Conservation (phyloP, 2,329 filamentous ascomycete species). For the Arachnomyces sp. region DNA sequence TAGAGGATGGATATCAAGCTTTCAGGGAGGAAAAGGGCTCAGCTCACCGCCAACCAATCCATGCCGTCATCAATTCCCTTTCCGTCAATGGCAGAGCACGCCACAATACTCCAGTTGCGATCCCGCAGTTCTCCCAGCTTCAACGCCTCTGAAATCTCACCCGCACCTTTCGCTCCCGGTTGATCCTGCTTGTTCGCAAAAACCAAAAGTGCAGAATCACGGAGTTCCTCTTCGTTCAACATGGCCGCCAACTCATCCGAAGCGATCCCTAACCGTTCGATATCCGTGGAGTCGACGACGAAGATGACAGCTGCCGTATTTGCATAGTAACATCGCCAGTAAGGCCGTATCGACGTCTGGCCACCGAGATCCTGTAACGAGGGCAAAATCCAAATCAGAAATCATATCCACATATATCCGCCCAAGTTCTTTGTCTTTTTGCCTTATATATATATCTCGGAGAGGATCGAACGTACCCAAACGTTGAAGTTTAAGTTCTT, state of each 20-base stretch:
- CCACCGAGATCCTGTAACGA: conserved; percentile 73
- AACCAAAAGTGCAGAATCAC: conserved; percentile 83
- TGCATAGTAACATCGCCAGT: conserved; percentile 99
- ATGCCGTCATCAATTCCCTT: conserved; percentile 93
- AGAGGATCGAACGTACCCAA: conserved; percentile 58
- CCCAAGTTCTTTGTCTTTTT: neutral
- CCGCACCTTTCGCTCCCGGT: conserved; percentile 90
- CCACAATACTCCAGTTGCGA: conserved; percentile 98
- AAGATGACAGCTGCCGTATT: conserved; percentile 98
- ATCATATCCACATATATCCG: no score
- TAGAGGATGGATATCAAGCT: neutral
- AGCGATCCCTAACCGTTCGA: conserved; percentile 86
- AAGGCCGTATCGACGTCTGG: conserved; percentile 96
- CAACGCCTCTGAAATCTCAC: conserved; percentile 91
- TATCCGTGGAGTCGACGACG: conserved; percentile 96
- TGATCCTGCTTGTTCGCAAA: conserved; percentile 99
- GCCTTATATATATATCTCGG: neutral
- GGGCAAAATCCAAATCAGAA: no score
- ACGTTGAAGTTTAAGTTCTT: conserved; percentile 98
- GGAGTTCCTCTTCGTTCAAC: conserved; percentile 94
- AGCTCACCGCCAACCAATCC: conserved; percentile 90
- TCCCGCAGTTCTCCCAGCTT: conserved; percentile 85
- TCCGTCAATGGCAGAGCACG: conserved; percentile 92
- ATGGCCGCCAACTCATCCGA: conserved; percentile 89
- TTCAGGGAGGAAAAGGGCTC: neutral